A percentile compares a stretch with the other conserved stretches of the same genome.
These are phyloP conservation scores for Gnaphalium uliginosum DNA, from an alignment of 129 eudicot species.

Conservation along the genomic window DNA sequence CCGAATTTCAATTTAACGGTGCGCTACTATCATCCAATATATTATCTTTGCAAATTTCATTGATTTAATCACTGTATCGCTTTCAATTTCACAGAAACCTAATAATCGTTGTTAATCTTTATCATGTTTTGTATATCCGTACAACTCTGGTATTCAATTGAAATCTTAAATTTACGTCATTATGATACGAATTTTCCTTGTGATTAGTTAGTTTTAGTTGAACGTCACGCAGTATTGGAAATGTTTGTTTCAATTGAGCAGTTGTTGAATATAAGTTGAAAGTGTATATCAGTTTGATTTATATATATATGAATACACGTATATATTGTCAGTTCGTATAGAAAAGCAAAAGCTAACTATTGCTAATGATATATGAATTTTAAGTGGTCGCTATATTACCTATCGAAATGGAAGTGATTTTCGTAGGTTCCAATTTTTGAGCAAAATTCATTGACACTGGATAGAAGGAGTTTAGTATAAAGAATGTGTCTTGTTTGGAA, in stretches of 20 bases:
- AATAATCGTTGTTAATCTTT: not conserved
- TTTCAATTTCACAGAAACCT: conserved; percentile 10
- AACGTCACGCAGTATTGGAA: not conserved
- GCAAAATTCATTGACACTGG: not conserved
- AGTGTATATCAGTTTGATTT: not conserved
- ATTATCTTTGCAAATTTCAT: conserved; percentile 10
- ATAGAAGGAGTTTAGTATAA: not conserved
- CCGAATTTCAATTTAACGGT: conserved; percentile 32
- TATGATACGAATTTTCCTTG: not conserved
- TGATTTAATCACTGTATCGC: conserved; percentile 14
- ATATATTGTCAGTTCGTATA: too few relatives aligned
- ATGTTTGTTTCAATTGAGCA: not conserved
- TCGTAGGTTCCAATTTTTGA: not conserved
- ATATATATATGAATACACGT: too few relatives aligned
- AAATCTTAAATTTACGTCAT: not conserved
- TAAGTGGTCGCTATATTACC: not conserved
- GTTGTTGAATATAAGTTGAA: not conserved
- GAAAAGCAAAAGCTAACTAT: not conserved
- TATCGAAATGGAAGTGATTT: not conserved
- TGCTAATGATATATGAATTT: not conserved
- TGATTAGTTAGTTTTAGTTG: not conserved
- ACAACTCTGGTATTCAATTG: conserved; percentile 6
- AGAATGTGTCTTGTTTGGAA: conserved; percentile 3
- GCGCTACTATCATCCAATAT: conserved; percentile 22
- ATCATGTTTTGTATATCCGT: conserved; percentile 7